phyloP scores from a whole-genome alignment of 31 red algal genomes.

The Bonnemaisonia californica region DNA sequence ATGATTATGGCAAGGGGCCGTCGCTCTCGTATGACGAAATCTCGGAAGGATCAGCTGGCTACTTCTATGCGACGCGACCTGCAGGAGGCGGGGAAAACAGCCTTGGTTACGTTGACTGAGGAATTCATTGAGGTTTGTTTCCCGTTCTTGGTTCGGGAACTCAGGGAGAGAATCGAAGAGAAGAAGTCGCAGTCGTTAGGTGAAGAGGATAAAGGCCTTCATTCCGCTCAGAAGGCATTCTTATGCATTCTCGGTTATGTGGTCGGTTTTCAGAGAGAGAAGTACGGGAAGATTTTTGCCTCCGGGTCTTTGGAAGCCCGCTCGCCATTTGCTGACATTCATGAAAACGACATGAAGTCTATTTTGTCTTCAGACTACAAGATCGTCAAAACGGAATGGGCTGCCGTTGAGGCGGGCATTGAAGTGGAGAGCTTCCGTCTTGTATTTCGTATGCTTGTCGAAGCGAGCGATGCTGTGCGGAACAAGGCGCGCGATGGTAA shows the following conservation, averaged over 20 bases:
- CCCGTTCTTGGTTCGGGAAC: slow-evolving; percentile 34
- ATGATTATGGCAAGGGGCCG: slow-evolving; percentile 29
- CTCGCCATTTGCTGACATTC: slow-evolving; percentile 29
- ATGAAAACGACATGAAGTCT: slow-evolving; percentile 54
- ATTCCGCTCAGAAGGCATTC: slow-evolving; percentile 38
- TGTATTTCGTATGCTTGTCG: slow-evolving; percentile 57
- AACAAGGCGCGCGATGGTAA: slow-evolving; percentile 28
- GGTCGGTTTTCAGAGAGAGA: slow-evolving; percentile 62
- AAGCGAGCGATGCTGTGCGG: slow-evolving; percentile 30
- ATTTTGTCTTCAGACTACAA: slow-evolving; percentile 52
- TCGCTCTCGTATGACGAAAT: not conserved
- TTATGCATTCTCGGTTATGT: slow-evolving; percentile 46
- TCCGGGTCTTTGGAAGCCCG: not conserved
- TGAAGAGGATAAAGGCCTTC: slow-evolving; percentile 46
- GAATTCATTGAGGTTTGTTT: slow-evolving; percentile 59
- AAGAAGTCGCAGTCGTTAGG: slow-evolving; percentile 11
- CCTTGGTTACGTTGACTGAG: slow-evolving; percentile 18
- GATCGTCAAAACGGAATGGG: slow-evolving; percentile 59
- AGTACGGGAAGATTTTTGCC: slow-evolving; percentile 38
- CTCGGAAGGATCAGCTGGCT: not conserved
- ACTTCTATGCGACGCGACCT: slow-evolving; percentile 43
- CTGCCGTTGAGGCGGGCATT: slow-evolving; percentile 52
- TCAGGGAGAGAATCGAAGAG: slow-evolving; percentile 53
- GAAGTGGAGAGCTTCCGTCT: slow-evolving; percentile 59
- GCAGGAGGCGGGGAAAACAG: slow-evolving; percentile 43